Conservation (phyloP, 2,329 filamentous ascomycete genomes). For the Trichoderma arundinaceum region DNA sequence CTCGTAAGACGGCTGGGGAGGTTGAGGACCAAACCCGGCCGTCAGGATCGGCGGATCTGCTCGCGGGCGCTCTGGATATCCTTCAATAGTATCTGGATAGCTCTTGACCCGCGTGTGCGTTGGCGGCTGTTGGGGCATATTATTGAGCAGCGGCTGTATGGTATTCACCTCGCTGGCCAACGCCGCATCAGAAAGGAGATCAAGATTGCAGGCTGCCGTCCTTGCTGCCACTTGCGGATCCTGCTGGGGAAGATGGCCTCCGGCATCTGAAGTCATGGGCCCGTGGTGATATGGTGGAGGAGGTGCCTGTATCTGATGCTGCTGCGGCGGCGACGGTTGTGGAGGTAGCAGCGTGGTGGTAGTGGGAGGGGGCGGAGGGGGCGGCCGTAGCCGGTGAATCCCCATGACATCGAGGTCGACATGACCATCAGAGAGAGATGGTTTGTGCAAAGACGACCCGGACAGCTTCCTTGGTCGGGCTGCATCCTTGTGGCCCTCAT, state of each 20-base stretch:
- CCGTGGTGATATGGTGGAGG: conserved; percentile 49
- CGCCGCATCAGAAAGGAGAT: conserved; percentile 65
- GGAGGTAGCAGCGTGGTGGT: conserved; percentile 30
- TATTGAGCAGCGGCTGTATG: conserved; percentile 58
- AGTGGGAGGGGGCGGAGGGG: conserved; percentile 32
- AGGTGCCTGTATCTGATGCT: conserved; percentile 32
- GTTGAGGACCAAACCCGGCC: conserved; percentile 45
- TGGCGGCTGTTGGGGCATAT: conserved; percentile 49
- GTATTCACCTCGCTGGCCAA: conserved; percentile 60
- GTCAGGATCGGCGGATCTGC: conserved; percentile 53
- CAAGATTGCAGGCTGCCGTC: conserved; percentile 60
- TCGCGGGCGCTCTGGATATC: conserved; percentile 55
- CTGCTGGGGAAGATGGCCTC: conserved; percentile 49
- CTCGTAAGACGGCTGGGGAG: conserved; percentile 51
- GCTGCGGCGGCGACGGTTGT: conserved; percentile 28
- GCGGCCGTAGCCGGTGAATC: conserved; percentile 45
- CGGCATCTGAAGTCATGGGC: conserved; percentile 44
- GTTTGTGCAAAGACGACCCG: conserved; percentile 50
- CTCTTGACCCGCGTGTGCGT: conserved; percentile 54
- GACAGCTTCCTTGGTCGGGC: conserved; percentile 59
- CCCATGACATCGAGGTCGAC: conserved; percentile 54
- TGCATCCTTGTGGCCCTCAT: conserved; percentile 62
- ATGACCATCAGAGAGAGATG: conserved; percentile 55
- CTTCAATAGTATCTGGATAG: conserved; percentile 55
- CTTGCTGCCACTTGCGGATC: conserved; percentile 55